phyloP scores from a whole-genome alignment of 495 filamentous ascomycete genomes.

The Penicillium roqueforti region DNA sequence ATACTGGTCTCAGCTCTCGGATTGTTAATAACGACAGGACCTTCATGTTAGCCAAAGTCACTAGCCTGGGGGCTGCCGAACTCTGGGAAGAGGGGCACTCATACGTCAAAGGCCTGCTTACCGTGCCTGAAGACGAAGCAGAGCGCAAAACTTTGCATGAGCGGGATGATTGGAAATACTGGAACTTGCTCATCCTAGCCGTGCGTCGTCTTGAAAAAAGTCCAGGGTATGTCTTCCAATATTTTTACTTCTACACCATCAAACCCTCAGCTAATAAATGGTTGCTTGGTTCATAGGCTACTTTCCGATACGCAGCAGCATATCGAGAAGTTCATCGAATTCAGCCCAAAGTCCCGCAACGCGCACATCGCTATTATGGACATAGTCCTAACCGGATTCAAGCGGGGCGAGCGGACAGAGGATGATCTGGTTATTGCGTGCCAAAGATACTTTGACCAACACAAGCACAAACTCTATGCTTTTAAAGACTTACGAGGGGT shows the following conservation, averaged over 20 bases:
- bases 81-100: constrained; percentile 47
- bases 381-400: constrained; percentile 20
- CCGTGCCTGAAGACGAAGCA: constrained; percentile 29
- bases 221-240: constrained; percentile 29
- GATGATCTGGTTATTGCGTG: constrained; percentile 40
- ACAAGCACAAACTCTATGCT: constrained; percentile 49
- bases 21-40: constrained; percentile 51
- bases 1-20: constrained; percentile 47
- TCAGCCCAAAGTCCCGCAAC: constrained; percentile 45
- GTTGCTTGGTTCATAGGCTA: constrained; percentile 19
- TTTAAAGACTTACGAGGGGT: constrained; percentile 52
- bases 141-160: constrained; percentile 36
- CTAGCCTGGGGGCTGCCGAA: constrained; percentile 37
- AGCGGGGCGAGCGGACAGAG: constrained; percentile 28
- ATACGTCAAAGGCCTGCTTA: constrained; percentile 40
- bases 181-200: constrained; percentile 41
- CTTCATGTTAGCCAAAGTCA: constrained; percentile 45
- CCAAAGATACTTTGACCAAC: constrained; percentile 47
- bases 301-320: constrained; percentile 29
- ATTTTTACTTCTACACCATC: neutral
- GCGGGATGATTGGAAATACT: constrained; percentile 56
- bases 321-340: constrained; percentile 34
- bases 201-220: constrained; percentile 25
- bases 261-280: neutral
- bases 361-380: constrained; percentile 43